These are phyloP conservation scores for Ilex asprella DNA, from an alignment of 257 asterid genomes.

Conservation along the genomic window DNA sequence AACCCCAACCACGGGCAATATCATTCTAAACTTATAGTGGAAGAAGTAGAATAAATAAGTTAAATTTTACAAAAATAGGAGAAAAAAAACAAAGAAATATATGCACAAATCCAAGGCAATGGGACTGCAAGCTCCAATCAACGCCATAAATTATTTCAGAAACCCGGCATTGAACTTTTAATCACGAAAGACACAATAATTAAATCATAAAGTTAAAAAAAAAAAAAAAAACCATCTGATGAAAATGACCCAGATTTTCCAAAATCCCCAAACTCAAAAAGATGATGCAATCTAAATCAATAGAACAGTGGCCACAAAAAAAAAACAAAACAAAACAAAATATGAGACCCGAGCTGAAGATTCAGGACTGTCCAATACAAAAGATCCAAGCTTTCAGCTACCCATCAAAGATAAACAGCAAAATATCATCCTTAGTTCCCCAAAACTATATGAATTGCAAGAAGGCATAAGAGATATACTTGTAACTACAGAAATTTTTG, in stretches of 20 bases:
- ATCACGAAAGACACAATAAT: constrained; percentile 5
- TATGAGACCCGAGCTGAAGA: too few relatives aligned
- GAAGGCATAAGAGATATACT: too few relatives aligned
- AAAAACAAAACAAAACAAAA: neutral
- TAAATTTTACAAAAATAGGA: too few relatives aligned
- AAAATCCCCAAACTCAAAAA: neutral
- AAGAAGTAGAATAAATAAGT: too few relatives aligned
- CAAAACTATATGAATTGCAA: too few relatives aligned
- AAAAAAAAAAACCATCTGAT: neutral
- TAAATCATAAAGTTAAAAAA: neutral
- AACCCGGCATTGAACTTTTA: neutral
- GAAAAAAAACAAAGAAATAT: too few relatives aligned
- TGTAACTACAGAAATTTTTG: too few relatives aligned
- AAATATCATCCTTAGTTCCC: neutral
- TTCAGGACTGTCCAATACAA: neutral
- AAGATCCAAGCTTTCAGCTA: neutral
- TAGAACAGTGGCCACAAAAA: neutral
- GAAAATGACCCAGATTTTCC: constrained; percentile 5
- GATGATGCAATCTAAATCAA: neutral
- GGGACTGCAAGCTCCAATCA: neutral
- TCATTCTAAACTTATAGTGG: neutral
- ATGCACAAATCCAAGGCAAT: neutral
- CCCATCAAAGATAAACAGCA: neutral
- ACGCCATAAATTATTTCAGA: neutral
- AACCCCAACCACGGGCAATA: neutral